Evolutionary conservation across 2,329 filamentous ascomycete genomes (phyloP), one percentile per base, ranked within the genome.

Genomic region (Dothideomycetidae sp.): DNA sequence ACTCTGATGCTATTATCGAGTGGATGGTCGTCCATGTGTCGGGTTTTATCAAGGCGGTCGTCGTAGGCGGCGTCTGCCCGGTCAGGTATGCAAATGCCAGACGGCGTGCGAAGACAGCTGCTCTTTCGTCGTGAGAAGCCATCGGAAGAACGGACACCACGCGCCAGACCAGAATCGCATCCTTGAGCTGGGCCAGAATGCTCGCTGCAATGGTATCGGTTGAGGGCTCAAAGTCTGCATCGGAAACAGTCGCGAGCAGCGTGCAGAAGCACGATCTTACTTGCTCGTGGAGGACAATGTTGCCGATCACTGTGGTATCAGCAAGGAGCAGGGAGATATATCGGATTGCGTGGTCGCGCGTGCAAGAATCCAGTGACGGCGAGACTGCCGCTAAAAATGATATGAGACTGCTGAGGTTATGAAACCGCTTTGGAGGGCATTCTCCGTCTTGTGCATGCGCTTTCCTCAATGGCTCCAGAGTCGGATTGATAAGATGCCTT

Each of bases 61-160:
- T 26, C 7, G 7, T n/a, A 42, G 3, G 21, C 10, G 17, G 41
- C 21, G 18, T n/a, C 7, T 7, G 35, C 4, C 52, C 36, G 42
- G 81, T 70, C 44, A 82, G 63, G 45, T 73, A 76, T 1, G 70
- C 67, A 4, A 78, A 60, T 3, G 81, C 78, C 5, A 90, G 63
- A 21, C 76, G 64, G 9, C 78, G 68, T 19, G 77, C 70, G 17
- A 88, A 60, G 23, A 77, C 69, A 43, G 78, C 69, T 1, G 70
- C 55, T 21, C 60, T 56, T 0, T 61, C 48, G 3, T 61, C 66
- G 4, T 59, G 62, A 7, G 68, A 59, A 7, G 7, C n/a, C n/a
- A 7, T n/a, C 1, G 79, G 73, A 11, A 88, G 64, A 30, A 67
- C 64, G 12, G 66, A 57, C 9, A 84, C 60, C 3, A 76, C 60